Percentiles rank a stretch among this genome's conserved stretches.
Conservation (phyloP, 2,329 filamentous ascomycete species). For the Trichoderma endophyticum region DNA sequence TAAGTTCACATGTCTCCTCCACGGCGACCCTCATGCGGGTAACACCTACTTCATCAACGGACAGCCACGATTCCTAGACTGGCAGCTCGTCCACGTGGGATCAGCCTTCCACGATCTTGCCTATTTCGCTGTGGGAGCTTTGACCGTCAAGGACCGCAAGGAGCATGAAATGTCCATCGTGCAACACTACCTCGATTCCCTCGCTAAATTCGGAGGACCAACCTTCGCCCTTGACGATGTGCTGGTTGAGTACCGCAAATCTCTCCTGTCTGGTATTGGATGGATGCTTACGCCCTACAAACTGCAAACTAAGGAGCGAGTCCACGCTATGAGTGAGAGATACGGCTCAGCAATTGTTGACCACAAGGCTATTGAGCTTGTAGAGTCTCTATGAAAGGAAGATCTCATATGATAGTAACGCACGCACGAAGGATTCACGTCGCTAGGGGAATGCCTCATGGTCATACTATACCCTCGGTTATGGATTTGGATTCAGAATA, state of each 20-base stretch:
- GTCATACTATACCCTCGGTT: neutral
- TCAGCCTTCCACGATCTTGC: constrained; percentile 1
- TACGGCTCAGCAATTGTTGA: neutral
- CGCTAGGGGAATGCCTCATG: neutral
- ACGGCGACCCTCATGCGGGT: neutral
- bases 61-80: neutral
- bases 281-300: constrained; percentile 8
- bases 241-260: neutral
- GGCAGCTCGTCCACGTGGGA: constrained; percentile 3
- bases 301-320: neutral
- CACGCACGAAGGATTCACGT: neutral
- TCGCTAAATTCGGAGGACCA: neutral
- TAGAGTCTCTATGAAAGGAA: neutral
- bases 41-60: neutral
- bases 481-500: neutral
- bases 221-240: neutral
- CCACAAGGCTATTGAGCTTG: neutral
- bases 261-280: neutral
- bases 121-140: neutral
- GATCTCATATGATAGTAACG: neutral
- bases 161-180: neutral
- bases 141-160: neutral
- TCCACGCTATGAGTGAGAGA: constrained; percentile 3
- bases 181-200: neutral
- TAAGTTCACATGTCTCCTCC: neutral